A percentile compares a stretch with the other conserved stretches of the same genome.
These are phyloP conservation scores for Pseudomonodictys pantanalensis DNA, from an alignment of 495 filamentous ascomycete genomes.

Conservation along the genomic window DNA sequence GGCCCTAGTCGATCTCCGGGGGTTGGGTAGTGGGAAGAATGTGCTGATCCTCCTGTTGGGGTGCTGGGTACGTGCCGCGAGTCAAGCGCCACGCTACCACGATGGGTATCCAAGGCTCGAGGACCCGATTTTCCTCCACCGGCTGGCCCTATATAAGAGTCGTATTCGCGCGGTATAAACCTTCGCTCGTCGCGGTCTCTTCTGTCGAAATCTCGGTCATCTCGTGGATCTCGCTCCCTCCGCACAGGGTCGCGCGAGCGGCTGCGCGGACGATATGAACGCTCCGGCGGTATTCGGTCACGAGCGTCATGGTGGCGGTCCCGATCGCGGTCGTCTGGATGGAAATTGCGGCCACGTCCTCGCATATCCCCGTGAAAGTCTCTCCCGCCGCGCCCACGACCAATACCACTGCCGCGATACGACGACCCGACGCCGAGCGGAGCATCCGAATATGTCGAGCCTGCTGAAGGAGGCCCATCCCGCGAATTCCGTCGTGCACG, in stretches of 20 bases:
- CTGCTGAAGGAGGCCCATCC: conserved; percentile 64
- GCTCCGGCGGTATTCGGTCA: conserved; percentile 7
- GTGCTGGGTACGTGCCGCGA: conserved; percentile 21
- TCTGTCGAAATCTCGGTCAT: conserved; percentile 41
- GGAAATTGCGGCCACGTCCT: conserved; percentile 50
- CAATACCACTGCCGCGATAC: conserved; percentile 55
- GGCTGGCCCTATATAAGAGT: conserved; percentile 25
- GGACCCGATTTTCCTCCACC: conserved; percentile 35
- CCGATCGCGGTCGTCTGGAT: conserved; percentile 64
- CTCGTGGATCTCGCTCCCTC: conserved; percentile 37
- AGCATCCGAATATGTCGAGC: conserved; percentile 66
- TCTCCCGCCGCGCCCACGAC: conserved; percentile 64
- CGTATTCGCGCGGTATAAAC: conserved; percentile 43
- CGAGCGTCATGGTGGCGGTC: conserved; percentile 20
- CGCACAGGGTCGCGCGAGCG: conserved; percentile 31
- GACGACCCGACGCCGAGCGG: conserved; percentile 52
- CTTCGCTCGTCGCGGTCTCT: conserved; percentile 36
- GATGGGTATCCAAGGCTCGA: conserved; percentile 35
- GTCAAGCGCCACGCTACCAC: conserved; percentile 13
- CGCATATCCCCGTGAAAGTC: conserved; percentile 43
- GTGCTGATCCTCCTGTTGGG: conserved; percentile 26
- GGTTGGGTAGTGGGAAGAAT: conserved; percentile 21
- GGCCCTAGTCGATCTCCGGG: conserved; percentile 16
- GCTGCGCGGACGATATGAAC: conserved; percentile 27
- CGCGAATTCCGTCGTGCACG: conserved; percentile 57